Conservation (phyloP, 768 basidiomycete species). For the Boletus tylopilopsis region DNA sequence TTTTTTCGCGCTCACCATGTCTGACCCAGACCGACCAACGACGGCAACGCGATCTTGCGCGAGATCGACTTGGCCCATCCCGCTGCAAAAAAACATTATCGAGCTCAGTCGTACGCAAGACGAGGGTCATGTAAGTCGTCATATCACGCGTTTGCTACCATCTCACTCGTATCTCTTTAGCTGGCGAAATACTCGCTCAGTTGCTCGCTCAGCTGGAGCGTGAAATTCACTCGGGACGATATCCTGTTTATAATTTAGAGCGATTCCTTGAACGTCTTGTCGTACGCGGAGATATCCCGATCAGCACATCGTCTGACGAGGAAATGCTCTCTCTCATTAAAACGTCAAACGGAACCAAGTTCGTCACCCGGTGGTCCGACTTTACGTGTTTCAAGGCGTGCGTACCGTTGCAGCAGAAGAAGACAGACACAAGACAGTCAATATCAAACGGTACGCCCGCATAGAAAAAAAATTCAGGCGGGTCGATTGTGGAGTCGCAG, state of each 20-base stretch:
- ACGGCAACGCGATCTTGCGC: conserved; percentile 97
- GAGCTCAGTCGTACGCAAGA: conserved; percentile 97
- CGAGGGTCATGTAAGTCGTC: conserved; percentile 98
- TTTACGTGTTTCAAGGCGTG: conserved; percentile 97
- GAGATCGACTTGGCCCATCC: conserved; percentile 99
- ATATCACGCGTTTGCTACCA: conserved; percentile 66
- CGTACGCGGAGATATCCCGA: conserved; percentile 85
- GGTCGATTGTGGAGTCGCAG: conserved; percentile 89
- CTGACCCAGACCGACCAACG: conserved; percentile 89
- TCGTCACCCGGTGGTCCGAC: conserved; percentile 93
- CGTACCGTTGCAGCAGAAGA: conserved; percentile 81
- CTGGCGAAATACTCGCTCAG: conserved; percentile 98
- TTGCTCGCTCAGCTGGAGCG: conserved; percentile 91
- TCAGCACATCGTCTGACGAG: conserved; percentile 77
- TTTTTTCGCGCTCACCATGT: not conserved
- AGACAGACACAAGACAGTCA: conserved; percentile 79
- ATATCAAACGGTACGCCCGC: conserved; percentile 96
- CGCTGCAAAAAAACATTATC: conserved; percentile 99
- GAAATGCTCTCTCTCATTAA: conserved; percentile 98
- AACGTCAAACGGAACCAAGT: conserved; percentile 97
- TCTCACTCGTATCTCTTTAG: conserved; percentile 32
- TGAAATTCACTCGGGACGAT: conserved; percentile 97
- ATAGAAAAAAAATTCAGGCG: conserved; percentile 97
- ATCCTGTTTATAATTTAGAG: conserved; percentile 99
- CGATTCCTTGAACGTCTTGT: no score